Evolutionary conservation across 768 basidiomycete genomes (phyloP).

Genomic region (Suillus plorans): DNA sequence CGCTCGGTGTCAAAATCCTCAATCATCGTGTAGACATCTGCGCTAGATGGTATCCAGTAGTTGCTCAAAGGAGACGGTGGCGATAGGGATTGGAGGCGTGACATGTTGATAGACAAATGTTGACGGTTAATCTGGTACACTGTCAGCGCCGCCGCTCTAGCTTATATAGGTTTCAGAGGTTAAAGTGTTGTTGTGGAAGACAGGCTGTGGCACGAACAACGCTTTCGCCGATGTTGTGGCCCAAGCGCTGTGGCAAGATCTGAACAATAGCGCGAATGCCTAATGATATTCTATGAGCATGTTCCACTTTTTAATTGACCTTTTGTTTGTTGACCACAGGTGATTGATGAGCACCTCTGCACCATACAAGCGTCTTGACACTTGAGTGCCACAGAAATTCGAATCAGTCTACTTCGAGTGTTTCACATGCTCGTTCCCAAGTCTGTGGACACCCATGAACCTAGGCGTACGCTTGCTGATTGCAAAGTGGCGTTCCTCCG

Average conservation of each 20-base stretch:
- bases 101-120: background rate
- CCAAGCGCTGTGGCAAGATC: background rate
- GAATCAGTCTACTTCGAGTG: background rate
- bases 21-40: background rate
- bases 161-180: background rate
- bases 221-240: background rate
- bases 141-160: background rate
- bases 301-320: background rate
- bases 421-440: background rate
- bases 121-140: background rate
- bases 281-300: background rate
- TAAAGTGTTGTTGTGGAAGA: background rate
- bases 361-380: background rate
- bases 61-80: background rate
- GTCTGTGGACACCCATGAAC: background rate
- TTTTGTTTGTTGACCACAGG: background rate
- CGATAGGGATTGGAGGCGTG: background rate
- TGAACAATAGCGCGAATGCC: background rate
- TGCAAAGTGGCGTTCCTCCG: background rate
- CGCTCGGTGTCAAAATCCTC: background rate
- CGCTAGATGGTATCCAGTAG: background rate
- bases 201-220: background rate
- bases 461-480: background rate
- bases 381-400: background rate
- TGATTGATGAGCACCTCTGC: background rate